Base-by-base conservation (phyloP, 768 basidiomycete genomes). In the Pholiota microspora region DNA sequence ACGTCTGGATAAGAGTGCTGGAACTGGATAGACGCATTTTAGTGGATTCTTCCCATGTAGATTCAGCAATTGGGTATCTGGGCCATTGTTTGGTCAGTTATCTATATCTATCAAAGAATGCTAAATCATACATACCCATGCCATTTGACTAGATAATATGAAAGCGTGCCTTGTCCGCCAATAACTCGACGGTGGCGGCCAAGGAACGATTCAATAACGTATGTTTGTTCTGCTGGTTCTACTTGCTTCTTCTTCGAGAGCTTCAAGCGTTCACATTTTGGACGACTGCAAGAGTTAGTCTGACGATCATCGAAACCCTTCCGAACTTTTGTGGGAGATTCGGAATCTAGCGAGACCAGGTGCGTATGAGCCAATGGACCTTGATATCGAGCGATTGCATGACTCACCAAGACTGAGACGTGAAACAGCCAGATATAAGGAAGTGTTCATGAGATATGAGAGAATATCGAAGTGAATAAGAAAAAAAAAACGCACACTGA, bases 111-210 rank as follows among this genome's bases (percentile, higher is more conserved):
- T 9, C 36, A 51, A 21, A 12, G 28, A 44, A 7, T 7, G 6
- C 21, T 12, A n/a, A 42, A 40, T 7, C 47, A 16, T 25, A 62
- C 69, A 62, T 42, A 75, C 75, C 68, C 70, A 10, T 70, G 69
- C 75, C 75, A 77, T 62, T 71, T 73, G 16, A 77, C 67, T 15
- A 77, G 69, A 65, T 74, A 77, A 2, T 61, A 47, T 9, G 65
- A 62, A 4, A 45, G 47, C 24, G 54, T 42, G 7, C 65, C 67
- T 4, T 45, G 28, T 10, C 70, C 67, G 10, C 69, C 58, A 24
- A 64, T 56, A 15, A 62, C 58, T 32, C 61, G 65, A 28, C 62
- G 64, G 38, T 49, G 53, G 42, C 70, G 64, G 3, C 75, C 75
- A 9, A 75, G 55, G 45, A 77, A 68, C 0, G 63, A 56, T n/a